Evolutionary conservation across 1,139 yeast genomes (phyloP).

Genomic region (Sugiyamaella castrensis): DNA sequence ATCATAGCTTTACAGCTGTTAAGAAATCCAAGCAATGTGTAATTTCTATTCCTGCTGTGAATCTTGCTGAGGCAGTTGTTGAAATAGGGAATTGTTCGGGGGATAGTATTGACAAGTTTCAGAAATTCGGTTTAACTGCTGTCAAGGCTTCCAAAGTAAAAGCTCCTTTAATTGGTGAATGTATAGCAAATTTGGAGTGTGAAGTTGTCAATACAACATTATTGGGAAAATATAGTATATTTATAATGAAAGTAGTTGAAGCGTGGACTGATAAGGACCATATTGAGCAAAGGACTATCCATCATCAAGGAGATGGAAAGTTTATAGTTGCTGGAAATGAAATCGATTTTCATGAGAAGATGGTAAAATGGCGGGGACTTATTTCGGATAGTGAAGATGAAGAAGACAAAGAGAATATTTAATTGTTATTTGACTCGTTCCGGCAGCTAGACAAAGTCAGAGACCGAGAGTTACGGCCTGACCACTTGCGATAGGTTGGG

Average conservation of each 20-base stretch:
- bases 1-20: conserved; percentile 15
- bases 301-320: conserved; percentile 19
- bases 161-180: conserved; percentile 19
- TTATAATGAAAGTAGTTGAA: conserved; percentile 15
- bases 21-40: conserved; percentile 21
- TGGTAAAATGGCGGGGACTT: conserved; percentile 19
- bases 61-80: conserved; percentile 19
- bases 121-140: conserved; percentile 12
- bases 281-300: conserved; percentile 14
- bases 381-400: conserved; percentile 15
- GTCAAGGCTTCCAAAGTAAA: conserved; percentile 12
- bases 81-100: conserved; percentile 23
- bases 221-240: conserved; percentile 13
- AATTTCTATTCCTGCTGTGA: conserved; percentile 16
- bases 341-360: conserved; percentile 14
- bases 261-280: conserved; percentile 14
- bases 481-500: neutral
- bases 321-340: conserved; percentile 14
- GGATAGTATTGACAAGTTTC: conserved; percentile 17
- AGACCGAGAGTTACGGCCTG: too few relatives aligned
- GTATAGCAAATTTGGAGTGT: conserved; percentile 21
- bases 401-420: conserved; percentile 1
- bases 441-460: too few relatives aligned
- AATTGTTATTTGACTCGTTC: neutral
- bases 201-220: conserved; percentile 17